Base-by-base conservation (phyloP, 1,284 basidiomycete species). In the Cryptococcus jaspeensis region DNA sequence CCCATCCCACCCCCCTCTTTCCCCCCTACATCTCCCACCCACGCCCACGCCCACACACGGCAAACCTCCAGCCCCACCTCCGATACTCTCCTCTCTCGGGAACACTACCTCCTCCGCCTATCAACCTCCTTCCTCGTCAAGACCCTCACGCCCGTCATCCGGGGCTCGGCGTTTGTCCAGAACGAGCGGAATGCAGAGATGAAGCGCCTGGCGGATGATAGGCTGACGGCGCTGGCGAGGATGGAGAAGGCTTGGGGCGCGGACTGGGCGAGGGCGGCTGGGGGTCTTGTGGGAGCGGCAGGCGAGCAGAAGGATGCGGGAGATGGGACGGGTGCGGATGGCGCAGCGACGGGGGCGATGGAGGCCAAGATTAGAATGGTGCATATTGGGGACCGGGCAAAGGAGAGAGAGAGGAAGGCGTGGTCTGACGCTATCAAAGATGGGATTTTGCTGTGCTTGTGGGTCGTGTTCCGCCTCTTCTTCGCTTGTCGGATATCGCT, bases 391-490 rank as follows among this genome's bases (percentile, higher is more conserved):
- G 56, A 81, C 77, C 47, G 71, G 8, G 85, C 85, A 35, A 89
- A 89, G 73, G 88, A 90, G 63, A 80, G 85, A 63, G 89, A 92
- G 75, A 67, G 79, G 60, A 83, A 80, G 56, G 73, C 84, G 37
- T 92, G 92, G 69, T 81, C 81, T 46, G 87, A 89, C 56, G 85
- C 87, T 1, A 72, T 92, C 59, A 79, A 84, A 64, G 91, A 94
- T 79, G 91, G 91, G 1, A 88, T 87, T 72, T 83, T 93, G 28
- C 81, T 94, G 22, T 92, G 90, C 84, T 86, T 90, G 90, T 92
- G 71, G 79, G 86, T 85, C 16, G n/a, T 9, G 52, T 61, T 53
- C 46, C 23, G 1, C 25, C 20, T 5, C 12, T n/a, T n/a, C 2
- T n/a, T 22, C 2, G 7, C 7, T 64, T 44, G n/a, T n/a, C n/a